Percentiles rank a stretch among this genome's conserved stretches.
Conservation (phyloP, 352 stramenopile species). For the Phytophthora pini region DNA sequence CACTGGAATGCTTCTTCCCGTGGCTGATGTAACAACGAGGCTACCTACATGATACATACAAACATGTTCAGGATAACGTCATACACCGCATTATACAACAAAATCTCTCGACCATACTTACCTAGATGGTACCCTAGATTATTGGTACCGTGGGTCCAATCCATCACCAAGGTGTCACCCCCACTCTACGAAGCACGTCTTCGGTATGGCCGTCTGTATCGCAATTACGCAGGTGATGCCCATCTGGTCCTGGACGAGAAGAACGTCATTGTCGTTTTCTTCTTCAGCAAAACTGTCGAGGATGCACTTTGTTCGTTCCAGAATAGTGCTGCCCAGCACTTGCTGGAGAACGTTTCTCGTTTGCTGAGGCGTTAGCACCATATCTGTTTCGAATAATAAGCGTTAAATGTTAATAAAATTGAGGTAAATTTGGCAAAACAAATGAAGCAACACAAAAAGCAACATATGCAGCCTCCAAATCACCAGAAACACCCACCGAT, state of each 20-base stretch:
- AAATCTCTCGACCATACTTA: slow-evolving; percentile 9
- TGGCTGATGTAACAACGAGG: slow-evolving; percentile 26
- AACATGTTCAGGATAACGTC: not conserved
- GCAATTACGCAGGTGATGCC: not conserved
- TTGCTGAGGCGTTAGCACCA: slow-evolving; percentile 12
- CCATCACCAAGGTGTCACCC: not conserved
- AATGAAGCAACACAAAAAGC: not conserved
- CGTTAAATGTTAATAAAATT: not conserved
- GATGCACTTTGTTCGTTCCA: not conserved
- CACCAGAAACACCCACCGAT: slow-evolving; percentile 10
- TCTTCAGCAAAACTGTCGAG: slow-evolving; percentile 15
- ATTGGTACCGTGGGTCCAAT: slow-evolving; percentile 3
- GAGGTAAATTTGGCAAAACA: not conserved
- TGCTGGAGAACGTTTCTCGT: slow-evolving; percentile 10
- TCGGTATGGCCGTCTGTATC: not conserved
- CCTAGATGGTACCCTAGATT: slow-evolving; percentile 10
- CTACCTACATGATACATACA: slow-evolving; percentile 13
- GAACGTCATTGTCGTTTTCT: slow-evolving; percentile 1
- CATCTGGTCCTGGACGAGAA: slow-evolving; percentile 3
- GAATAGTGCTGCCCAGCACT: not conserved
- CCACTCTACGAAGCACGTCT: not conserved
- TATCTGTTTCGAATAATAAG: slow-evolving; percentile 7
- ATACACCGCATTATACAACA: not conserved
- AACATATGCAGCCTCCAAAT: not conserved
- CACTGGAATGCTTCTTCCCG: slow-evolving; percentile 20